Evolutionary conservation across 2,329 filamentous ascomycete genomes (phyloP).

Genomic region (Pestalotiopsis sp.): DNA sequence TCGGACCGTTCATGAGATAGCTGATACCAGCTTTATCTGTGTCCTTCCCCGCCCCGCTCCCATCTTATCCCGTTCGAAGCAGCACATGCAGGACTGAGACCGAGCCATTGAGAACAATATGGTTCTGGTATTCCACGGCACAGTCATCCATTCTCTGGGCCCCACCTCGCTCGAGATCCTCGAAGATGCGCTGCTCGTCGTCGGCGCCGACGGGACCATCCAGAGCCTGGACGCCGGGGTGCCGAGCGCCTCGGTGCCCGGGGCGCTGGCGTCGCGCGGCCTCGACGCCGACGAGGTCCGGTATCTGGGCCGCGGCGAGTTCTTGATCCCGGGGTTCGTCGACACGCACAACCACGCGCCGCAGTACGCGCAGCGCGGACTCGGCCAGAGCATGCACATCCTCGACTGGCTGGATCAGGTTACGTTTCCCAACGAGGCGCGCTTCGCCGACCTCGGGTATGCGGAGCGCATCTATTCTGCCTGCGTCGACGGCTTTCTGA

Average conservation of each 20-base stretch:
- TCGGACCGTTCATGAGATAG: background rate
- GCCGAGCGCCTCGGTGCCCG: constrained; percentile 16
- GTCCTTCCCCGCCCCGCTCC: background rate
- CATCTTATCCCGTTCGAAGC: background rate
- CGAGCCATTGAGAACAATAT: background rate
- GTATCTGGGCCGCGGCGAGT: constrained; percentile 43
- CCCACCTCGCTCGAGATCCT: constrained; percentile 38
- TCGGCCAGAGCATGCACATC: constrained; percentile 49
- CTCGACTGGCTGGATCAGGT: constrained; percentile 60
- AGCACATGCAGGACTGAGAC: background rate
- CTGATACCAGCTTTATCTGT: background rate
- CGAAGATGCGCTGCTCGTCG: constrained; percentile 37
- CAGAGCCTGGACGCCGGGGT: constrained; percentile 23
- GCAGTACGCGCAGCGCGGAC: constrained; percentile 50
- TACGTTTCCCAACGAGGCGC: constrained; percentile 67
- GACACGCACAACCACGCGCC: constrained; percentile 73
- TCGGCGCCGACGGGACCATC: constrained; percentile 30
- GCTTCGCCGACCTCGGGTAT: constrained; percentile 57
- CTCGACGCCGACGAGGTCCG: constrained; percentile 22
- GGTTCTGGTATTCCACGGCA: constrained; percentile 39
- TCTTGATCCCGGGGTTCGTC: constrained; percentile 62
- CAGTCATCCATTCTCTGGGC: constrained; percentile 41
- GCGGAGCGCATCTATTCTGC: constrained; percentile 52
- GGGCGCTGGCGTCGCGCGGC: constrained; percentile 16
- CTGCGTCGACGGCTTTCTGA: constrained; percentile 59